Base-by-base conservation (phyloP, 2,329 filamentous ascomycete species). In the Ophiostoma triangulosporum region DNA sequence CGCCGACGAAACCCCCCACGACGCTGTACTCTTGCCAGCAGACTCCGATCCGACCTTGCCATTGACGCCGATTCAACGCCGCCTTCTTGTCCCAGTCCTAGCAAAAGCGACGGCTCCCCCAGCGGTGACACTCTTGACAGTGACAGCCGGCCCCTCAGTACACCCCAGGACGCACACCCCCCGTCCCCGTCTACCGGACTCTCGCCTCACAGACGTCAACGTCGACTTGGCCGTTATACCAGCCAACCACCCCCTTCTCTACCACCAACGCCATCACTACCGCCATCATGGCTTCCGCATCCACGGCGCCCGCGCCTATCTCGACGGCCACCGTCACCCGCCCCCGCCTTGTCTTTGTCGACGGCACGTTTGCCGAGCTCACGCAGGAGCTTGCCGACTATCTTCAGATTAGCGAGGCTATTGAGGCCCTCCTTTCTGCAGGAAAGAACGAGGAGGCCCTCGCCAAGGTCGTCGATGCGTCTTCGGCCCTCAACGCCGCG, bases 351-450 rank as follows among this genome's bases (percentile, higher is more conserved):
- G 75, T 84, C 67, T 84, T 84, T 65, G 80, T 98, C 70, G 93
- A 98, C 76, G 93, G 93, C 69, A 80, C 81, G 64, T 95, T 96
- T 70, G 83, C 89, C 69, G 93, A 97, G 74, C 83, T 96, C 66
- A 83, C 86, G 64, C 83, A 87, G 70, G 93, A 98, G 74, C 86
- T 98, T 75, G 89, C 91, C 69, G 86, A 90, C 64, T 96, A 95
- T 73, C 77, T 98, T 68, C 88, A 95, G 70, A 76, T 83, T 62
- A 80, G 90, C 67, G 85, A 86, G 64, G 84, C 87, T 60, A 75
- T 93, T 67, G 76, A 83, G 68, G 80, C 86, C 59, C 76, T 91
- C 61, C 73, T 93, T 64, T 8, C 15, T 11, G 22, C 15, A 70
- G 80, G 81, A 60, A 75, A 90, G 71, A 88, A 89, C 73, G 88